Evolutionary conservation across 2,329 filamentous ascomycete species (phyloP).

Genomic region (Colletotrichum camelliae): DNA sequence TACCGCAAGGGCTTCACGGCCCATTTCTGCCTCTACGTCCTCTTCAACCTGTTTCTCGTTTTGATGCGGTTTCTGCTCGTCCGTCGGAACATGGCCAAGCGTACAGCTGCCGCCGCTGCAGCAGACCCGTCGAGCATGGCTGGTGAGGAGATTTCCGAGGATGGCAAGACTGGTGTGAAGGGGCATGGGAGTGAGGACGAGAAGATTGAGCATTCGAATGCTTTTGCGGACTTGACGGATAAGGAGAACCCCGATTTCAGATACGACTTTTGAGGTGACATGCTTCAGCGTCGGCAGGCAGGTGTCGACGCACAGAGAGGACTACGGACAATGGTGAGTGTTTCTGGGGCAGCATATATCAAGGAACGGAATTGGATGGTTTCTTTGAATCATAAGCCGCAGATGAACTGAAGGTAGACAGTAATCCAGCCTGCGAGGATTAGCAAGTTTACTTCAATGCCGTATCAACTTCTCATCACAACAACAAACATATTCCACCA

Average conservation of each 20-base stretch:
- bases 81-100: constrained; percentile 25
- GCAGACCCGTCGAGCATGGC: neutral
- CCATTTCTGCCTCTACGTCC: constrained; percentile 38
- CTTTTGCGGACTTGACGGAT: constrained; percentile 25
- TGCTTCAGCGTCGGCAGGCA: neutral
- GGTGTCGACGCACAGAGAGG: neutral
- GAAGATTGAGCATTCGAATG: constrained; percentile 21
- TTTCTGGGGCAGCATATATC: neutral
- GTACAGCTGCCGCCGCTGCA: neutral
- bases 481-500: neutral
- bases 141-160: neutral
- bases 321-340: neutral
- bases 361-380: neutral
- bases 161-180: neutral
- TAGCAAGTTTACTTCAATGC: neutral
- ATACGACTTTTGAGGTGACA: constrained; percentile 4
- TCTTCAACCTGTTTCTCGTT: constrained; percentile 34
- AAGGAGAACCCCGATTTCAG: constrained; percentile 25
- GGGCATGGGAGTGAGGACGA: neutral
- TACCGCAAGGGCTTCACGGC: constrained; percentile 49
- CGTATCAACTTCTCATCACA: neutral
- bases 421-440: neutral
- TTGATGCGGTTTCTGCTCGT: constrained; percentile 28
- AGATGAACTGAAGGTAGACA: neutral
- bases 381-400: neutral